Percentiles rank a stretch among this genome's conserved stretches.
These are phyloP conservation scores for Suillus subalutaceus DNA, from an alignment of 768 basidiomycete genomes.

Conservation along the genomic window DNA sequence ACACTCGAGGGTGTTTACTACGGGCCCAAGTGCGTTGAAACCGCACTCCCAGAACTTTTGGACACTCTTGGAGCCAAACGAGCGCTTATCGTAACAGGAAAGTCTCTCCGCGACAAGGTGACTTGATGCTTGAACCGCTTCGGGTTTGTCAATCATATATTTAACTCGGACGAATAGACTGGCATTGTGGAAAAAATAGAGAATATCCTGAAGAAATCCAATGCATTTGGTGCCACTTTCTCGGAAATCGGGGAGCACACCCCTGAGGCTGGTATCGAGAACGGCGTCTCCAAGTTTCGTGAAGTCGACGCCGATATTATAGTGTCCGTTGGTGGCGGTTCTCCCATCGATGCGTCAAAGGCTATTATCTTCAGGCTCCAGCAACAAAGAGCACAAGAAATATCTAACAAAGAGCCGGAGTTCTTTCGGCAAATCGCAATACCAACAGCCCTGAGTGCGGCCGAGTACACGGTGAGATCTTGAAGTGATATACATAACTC, in stretches of 20 bases:
- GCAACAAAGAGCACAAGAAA: constrained; percentile 38
- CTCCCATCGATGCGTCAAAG: constrained; percentile 79
- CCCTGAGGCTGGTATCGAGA: constrained; percentile 66
- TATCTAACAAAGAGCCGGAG: constrained; percentile 38
- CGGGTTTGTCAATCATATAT: not conserved
- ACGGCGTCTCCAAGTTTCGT: constrained; percentile 57
- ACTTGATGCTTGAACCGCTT: not conserved
- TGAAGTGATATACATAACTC: not conserved
- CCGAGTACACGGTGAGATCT: constrained; percentile 64
- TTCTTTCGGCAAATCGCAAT: constrained; percentile 73
- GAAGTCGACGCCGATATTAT: constrained; percentile 66
- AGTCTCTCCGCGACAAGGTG: constrained; percentile 67
- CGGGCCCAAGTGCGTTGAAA: constrained; percentile 66
- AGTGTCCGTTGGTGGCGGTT: constrained; percentile 78
- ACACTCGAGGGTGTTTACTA: constrained; percentile 71
- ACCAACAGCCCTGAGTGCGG: constrained; percentile 81
- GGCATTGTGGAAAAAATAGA: constrained; percentile 28
- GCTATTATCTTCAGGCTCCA: constrained; percentile 68
- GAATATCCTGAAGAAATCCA: constrained; percentile 52
- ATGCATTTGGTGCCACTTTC: constrained; percentile 71
- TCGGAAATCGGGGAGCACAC: constrained; percentile 74
- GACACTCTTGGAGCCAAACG: constrained; percentile 56
- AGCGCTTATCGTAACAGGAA: constrained; percentile 75
- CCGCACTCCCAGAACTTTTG: constrained; percentile 67
- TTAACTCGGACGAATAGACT: constrained; percentile 27